Base-by-base conservation (phyloP, 192 early-diverging fungal species). In the Backusella morwellensis region DNA sequence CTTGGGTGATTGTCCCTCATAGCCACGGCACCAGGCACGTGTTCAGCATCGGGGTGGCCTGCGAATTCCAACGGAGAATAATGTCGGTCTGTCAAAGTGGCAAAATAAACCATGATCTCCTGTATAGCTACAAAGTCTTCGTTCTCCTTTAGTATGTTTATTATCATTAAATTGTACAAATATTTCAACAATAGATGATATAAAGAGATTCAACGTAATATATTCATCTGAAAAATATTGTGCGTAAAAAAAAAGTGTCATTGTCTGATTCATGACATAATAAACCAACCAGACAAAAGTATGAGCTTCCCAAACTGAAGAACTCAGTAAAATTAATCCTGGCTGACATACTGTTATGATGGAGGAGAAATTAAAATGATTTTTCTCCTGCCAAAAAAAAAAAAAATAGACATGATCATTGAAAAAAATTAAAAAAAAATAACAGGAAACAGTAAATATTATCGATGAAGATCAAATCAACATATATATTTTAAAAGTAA, bases 261-360 rank as follows among this genome's bases (percentile, higher is more conserved):
- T 77, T 40, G 90, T 82, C 52, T 85, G 83, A 38, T 85, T 78
- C 11, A 95, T 82, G 3, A 91, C 88, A 41, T 93, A 85, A 63
- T 97, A 90, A 2, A 95, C 91, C 40, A 5, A 94, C 92, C 75
- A 93, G 82, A 85, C 97, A 94, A 32, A 32, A 32, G 32, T 32
- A 50, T 93, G 88, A 6, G 93, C 88, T 71, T 94, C 90, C 82
- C 96, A 93, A 40, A 89, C 87, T 42, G 82, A 79, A 36, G 96
- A 96, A 63, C 88, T 88, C 63, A 98, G 74, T 63, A 97, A 68
- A 12, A 90, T 93, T 66, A 93, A 93, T n/a, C 95, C 96, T 52
- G 91, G 86, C 72, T 91, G 90, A 59, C 91, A 89, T 29, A 95
- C 89, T 8, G 89, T 88, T 79, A 93, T 86, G 41, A 95, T 86